Evolutionary conservation across 2,329 filamentous ascomycete species (phyloP), one percentile per base, ranked within the genome.

Genomic region (Apiospora sp.): DNA sequence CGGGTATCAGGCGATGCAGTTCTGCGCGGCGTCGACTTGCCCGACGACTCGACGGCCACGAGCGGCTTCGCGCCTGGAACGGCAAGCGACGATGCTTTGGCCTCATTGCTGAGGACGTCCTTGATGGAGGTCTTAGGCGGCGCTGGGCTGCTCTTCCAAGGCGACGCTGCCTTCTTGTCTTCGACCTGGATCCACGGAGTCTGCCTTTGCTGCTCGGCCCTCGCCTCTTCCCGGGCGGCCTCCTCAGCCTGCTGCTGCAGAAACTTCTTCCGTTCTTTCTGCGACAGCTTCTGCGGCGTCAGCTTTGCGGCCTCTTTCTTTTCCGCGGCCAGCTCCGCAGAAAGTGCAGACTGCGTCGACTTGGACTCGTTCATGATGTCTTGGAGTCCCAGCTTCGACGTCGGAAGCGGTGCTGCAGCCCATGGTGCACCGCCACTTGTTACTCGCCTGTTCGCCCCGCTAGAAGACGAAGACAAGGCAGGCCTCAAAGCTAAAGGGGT

Each of bases 241-340:
- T 87, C 83, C 48, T 84, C 83, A 34, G 87, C 84, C 78, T 93
- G 90, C 74, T 90, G 87, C 78, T 94, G 92, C 77, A 94, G 90
- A 75, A 95, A 90, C 79, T 90, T 93, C 84, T 98, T 98, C 30
- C 95, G 91, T 81, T 98, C 95, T 79, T 96, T 97, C 77, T 98
- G 96, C 0, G 95, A 98, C 76, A 97, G 83, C 80, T 94, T 98
- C 0, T 83, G 80, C 22, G 84, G 83, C 0, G 84, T 77, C 51
- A 78, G 71, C 75, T 84, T 86, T 69, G 72, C 79, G 71, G 80
- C 72, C 24, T 86, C 84, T 71, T 83, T 86, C 67, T 81, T 87
- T 76, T 90, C 86, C 0, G 87, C 87, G 6, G 86, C 87, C 14
- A 91, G 78, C 5, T 86, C 87, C 4, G 86, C 85, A 4, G 89